These are phyloP conservation scores for Pleurotus salmoneostramineus DNA, from an alignment of 768 basidiomycete species.

Conservation along the genomic window DNA sequence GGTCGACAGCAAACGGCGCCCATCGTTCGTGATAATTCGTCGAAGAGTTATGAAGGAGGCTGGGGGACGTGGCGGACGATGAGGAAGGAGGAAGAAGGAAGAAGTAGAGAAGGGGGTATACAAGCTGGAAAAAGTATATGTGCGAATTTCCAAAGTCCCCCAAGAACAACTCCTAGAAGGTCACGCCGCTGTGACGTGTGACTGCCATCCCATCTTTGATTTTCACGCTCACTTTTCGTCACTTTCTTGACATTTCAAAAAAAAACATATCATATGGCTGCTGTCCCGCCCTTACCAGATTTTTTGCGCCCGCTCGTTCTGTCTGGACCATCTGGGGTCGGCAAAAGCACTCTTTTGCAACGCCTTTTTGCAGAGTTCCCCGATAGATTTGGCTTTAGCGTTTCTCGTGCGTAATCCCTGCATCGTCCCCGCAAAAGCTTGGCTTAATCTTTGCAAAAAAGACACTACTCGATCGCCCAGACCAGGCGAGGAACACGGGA, in stretches of 20 bases:
- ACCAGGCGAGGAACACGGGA: conserved; percentile 76
- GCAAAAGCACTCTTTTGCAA: conserved; percentile 86
- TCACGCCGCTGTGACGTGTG: not conserved
- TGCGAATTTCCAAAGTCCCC: not conserved
- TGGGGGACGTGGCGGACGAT: not conserved
- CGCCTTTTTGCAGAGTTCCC: conserved; percentile 80
- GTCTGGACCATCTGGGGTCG: conserved; percentile 91
- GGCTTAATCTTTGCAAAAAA: conserved; percentile 23
- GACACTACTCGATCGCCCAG: conserved; percentile 90
- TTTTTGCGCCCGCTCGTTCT: conserved; percentile 78
- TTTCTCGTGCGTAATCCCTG: conserved; percentile 66
- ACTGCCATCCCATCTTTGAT: not conserved
- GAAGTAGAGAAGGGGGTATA: conserved; percentile 4
- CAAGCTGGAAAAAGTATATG: conserved; percentile 1
- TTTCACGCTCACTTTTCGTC: not conserved
- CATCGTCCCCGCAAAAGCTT: conserved; percentile 6
- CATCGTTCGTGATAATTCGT: conserved; percentile 38
- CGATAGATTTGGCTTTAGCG: conserved; percentile 86
- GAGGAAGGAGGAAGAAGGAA: not conserved
- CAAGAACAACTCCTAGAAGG: not conserved
- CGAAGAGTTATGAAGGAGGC: not conserved
- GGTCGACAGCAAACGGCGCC: conserved; percentile 85
- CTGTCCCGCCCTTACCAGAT: conserved; percentile 18
- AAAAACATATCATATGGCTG: conserved; percentile 1
- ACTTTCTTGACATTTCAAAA: not conserved